A percentile compares a stretch with the other conserved stretches of the same genome.
phyloP scores from a whole-genome alignment of 306 rosid species.

The Leucaena leucocephala region DNA sequence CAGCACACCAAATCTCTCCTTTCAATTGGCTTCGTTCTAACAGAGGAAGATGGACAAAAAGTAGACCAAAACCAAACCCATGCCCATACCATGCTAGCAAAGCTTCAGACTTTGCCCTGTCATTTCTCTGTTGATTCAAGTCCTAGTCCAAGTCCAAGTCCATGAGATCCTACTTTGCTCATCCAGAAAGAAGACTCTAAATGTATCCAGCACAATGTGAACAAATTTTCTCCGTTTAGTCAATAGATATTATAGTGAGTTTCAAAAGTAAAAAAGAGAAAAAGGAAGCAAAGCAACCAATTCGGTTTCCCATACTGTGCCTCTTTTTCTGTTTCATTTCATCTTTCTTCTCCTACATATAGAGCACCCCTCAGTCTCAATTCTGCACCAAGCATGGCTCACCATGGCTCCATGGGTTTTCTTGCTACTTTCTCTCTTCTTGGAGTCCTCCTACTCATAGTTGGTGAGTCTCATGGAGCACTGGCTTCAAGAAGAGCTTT shows the following conservation, averaged over 20 bases:
- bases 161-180: background rate
- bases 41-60: background rate
- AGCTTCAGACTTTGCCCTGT: background rate
- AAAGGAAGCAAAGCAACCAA: background rate
- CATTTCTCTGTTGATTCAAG: background rate
- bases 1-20: background rate
- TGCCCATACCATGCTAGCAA: background rate
- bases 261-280: background rate
- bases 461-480: slow-evolving; percentile 32
- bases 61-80: background rate
- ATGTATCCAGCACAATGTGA: slow-evolving; percentile 28
- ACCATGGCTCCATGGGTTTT: slow-evolving; percentile 1
- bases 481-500: slow-evolving; percentile 30
- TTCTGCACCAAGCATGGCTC: slow-evolving; percentile 36
- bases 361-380: slow-evolving; percentile 14
- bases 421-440: slow-evolving; percentile 27
- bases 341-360: slow-evolving; percentile 17
- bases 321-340: slow-evolving; percentile 1
- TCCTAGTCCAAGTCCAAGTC: slow-evolving; percentile 5
- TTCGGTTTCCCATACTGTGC: slow-evolving; percentile 12
- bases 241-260: background rate
- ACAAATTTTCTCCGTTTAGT: background rate
- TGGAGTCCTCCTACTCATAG: slow-evolving; percentile 24
- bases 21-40: background rate
- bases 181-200: background rate